Percentiles rank a stretch among this genome's conserved stretches.
These are phyloP conservation scores for Hymenoscyphus albidus DNA, from an alignment of 2,329 filamentous ascomycete genomes.

Conservation along the genomic window DNA sequence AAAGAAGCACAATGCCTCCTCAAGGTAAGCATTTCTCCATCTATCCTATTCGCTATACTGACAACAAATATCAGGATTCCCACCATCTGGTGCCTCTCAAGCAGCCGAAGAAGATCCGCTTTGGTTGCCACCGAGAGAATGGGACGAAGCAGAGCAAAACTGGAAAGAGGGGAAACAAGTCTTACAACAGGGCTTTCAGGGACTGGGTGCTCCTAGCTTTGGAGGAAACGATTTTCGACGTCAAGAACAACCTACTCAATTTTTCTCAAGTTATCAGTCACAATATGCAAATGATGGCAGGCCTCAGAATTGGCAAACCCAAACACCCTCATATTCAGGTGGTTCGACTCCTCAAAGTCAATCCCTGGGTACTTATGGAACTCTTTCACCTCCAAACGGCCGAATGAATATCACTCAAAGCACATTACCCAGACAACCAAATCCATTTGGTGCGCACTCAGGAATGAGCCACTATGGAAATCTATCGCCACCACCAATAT, in stretches of 20 bases:
- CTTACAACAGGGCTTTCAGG: neutral
- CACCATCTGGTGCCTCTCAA: neutral
- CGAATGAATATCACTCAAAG: neutral
- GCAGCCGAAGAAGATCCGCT: neutral
- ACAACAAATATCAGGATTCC: neutral
- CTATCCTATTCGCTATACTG: neutral
- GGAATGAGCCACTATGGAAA: neutral
- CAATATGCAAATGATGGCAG: neutral
- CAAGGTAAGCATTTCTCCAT: neutral
- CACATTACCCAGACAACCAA: neutral
- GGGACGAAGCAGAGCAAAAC: neutral
- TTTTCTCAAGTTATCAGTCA: neutral
- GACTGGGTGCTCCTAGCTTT: neutral
- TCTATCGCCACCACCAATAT: neutral
- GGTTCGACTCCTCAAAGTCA: neutral
- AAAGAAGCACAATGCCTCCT: neutral
- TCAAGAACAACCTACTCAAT: neutral
- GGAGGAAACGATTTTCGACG: neutral
- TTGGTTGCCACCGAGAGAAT: neutral
- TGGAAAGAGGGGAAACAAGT: neutral
- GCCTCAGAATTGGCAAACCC: neutral
- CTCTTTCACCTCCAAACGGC: neutral
- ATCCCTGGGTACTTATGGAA: neutral
- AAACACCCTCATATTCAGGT: neutral
- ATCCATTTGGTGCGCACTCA: neutral